Conservation (phyloP, 495 filamentous ascomycete genomes). For the Tuber melanosporum region DNA sequence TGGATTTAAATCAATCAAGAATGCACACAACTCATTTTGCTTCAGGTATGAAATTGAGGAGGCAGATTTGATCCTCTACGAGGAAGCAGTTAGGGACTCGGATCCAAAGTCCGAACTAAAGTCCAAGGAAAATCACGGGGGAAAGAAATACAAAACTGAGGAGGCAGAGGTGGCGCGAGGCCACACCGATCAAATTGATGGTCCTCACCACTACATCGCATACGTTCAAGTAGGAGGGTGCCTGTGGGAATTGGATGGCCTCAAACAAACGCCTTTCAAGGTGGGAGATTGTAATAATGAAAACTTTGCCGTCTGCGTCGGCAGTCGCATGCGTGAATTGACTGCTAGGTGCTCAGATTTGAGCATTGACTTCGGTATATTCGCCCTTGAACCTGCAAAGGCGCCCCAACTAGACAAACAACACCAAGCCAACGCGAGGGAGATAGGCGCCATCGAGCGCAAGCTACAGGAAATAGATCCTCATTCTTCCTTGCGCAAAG, state of each 20-base stretch:
- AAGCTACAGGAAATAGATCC: conserved; percentile 16
- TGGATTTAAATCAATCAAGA: conserved; percentile 68
- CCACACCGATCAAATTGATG: conserved; percentile 38
- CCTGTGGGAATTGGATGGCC: conserved; percentile 86
- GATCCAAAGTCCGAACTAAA: conserved; percentile 45
- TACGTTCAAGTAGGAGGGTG: conserved; percentile 69
- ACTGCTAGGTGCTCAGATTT: conserved; percentile 32
- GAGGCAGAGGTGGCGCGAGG: conserved; percentile 43
- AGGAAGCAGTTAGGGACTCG: conserved; percentile 50
- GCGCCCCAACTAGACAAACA: conserved; percentile 23
- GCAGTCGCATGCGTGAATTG: conserved; percentile 24
- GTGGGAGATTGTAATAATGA: conserved; percentile 51
- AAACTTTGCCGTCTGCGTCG: conserved; percentile 29
- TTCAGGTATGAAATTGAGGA: conserved; percentile 74
- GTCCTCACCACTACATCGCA: conserved; percentile 74
- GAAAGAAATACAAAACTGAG: conserved; percentile 27
- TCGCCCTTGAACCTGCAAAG: conserved; percentile 39
- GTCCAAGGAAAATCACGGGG: conserved; percentile 31
- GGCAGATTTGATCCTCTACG: conserved; percentile 62
- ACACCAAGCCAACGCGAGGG: conserved; percentile 22
- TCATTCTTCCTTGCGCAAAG: conserved; percentile 21
- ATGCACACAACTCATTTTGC: conserved; percentile 79
- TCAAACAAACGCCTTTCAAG: conserved; percentile 64
- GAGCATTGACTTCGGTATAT: conserved; percentile 35
- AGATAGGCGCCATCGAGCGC: conserved; percentile 24